Percentiles rank a stretch among this genome's conserved stretches.
Conservation (phyloP, 2,329 filamentous ascomycete genomes). For the Colletotrichum scovillei region DNA sequence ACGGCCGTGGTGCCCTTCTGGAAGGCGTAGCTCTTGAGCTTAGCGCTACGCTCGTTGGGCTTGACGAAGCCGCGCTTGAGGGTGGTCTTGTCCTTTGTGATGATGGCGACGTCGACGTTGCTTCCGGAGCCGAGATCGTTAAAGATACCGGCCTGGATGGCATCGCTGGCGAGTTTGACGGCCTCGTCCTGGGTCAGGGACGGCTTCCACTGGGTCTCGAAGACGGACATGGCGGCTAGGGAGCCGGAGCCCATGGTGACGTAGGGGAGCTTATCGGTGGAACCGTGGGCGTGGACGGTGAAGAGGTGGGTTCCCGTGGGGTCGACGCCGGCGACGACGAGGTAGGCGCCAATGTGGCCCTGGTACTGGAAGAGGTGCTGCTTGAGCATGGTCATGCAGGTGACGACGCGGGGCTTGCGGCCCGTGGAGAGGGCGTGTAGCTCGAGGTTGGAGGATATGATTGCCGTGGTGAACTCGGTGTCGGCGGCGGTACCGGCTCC, state of each 20-base stretch:
- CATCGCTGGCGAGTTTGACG: slow-evolving; percentile 84
- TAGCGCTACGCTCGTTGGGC: slow-evolving; percentile 90
- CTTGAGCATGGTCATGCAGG: slow-evolving; percentile 99
- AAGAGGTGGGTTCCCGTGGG: slow-evolving; percentile 95
- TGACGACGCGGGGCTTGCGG: slow-evolving; percentile 96
- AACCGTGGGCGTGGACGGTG: slow-evolving; percentile 98
- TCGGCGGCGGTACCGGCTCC: slow-evolving; percentile 97
- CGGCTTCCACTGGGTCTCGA: slow-evolving; percentile 94
- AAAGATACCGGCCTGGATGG: slow-evolving; percentile 96
- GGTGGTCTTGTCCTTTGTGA: slow-evolving; percentile 94
- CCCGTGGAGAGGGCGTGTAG: slow-evolving; percentile 96
- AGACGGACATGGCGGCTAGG: slow-evolving; percentile 96
- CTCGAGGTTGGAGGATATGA: slow-evolving; percentile 99
- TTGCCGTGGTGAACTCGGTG: slow-evolving; percentile 97
- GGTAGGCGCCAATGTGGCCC: slow-evolving; percentile 96
- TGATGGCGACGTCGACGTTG: slow-evolving; percentile 97
- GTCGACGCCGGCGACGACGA: slow-evolving; percentile 96
- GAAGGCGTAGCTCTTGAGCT: slow-evolving; percentile 95
- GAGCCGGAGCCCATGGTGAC: slow-evolving; percentile 99
- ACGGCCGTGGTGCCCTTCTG: slow-evolving; percentile 92
- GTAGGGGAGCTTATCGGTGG: slow-evolving; percentile 98
- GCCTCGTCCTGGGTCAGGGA: slow-evolving; percentile 82
- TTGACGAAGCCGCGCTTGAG: slow-evolving; percentile 92
- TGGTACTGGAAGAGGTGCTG: slow-evolving; percentile 99
- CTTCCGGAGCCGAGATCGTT: slow-evolving; percentile 97